Conservation (phyloP, 306 rosid genomes). For the Trifolium subterraneum region DNA sequence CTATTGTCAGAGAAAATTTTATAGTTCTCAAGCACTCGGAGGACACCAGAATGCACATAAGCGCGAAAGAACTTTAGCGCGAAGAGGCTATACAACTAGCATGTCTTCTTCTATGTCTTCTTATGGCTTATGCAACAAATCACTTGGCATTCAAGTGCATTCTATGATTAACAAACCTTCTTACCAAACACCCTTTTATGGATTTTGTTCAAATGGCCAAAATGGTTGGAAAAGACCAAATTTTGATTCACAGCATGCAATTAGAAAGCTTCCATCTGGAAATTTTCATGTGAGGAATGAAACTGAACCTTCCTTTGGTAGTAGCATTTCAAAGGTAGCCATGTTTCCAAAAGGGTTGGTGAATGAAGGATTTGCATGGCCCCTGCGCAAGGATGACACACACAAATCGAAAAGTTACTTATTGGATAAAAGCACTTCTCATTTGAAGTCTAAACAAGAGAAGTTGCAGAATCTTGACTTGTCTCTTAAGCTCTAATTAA, state of each 20-base stretch:
- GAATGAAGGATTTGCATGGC: slow-evolving; percentile 50
- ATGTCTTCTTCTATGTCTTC: slow-evolving; percentile 73
- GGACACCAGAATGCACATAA: slow-evolving; percentile 99
- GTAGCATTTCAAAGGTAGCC: slow-evolving; percentile 54
- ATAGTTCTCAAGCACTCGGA: slow-evolving; percentile 95
- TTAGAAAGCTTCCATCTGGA: slow-evolving; percentile 45
- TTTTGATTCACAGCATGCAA: slow-evolving; percentile 45
- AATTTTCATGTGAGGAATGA: slow-evolving; percentile 45
- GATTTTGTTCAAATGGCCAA: slow-evolving; percentile 47
- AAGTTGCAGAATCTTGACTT: slow-evolving; percentile 90
- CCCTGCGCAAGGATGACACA: too few relatives aligned
- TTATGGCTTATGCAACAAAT: slow-evolving; percentile 66
- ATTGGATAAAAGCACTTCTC: slow-evolving; percentile 41
- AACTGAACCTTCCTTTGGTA: slow-evolving; percentile 46
- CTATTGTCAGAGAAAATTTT: slow-evolving; percentile 90
- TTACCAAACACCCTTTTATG: slow-evolving; percentile 46
- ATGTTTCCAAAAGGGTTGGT: slow-evolving; percentile 48
- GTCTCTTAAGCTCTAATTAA: slow-evolving; percentile 91
- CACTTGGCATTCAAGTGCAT: slow-evolving; percentile 87
- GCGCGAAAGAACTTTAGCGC: slow-evolving; percentile 81
- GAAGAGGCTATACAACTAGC: slow-evolving; percentile 62
- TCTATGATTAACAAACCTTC: slow-evolving; percentile 83
- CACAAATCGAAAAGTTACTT: too few relatives aligned
- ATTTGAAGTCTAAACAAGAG: slow-evolving; percentile 53
- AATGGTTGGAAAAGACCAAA: slow-evolving; percentile 56